Evolutionary conservation across 2,329 filamentous ascomycete species (phyloP).

Genomic region (Neopestalotiopsis clavispora): DNA sequence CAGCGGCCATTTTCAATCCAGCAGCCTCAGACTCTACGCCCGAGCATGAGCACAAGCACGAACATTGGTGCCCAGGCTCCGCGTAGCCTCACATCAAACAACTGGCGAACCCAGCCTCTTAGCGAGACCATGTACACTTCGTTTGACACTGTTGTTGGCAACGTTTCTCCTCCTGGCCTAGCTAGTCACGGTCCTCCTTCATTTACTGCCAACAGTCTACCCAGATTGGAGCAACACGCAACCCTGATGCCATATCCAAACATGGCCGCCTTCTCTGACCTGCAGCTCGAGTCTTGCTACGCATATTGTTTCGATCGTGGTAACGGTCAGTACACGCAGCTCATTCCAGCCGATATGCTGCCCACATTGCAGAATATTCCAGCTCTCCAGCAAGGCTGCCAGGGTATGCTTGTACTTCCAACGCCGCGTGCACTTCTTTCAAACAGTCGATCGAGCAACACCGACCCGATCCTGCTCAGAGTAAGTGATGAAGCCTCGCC

Average conservation of each 20-base stretch:
- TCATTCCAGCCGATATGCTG: slow-evolving; percentile 61
- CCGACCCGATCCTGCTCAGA: slow-evolving; percentile 41
- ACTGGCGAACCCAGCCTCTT: slow-evolving; percentile 33
- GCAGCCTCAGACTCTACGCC: slow-evolving; percentile 24
- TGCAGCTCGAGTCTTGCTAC: slow-evolving; percentile 37
- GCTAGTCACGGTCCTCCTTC: slow-evolving; percentile 18
- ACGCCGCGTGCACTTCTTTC: slow-evolving; percentile 42
- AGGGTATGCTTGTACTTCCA: slow-evolving; percentile 54
- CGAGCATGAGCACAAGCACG: slow-evolving; percentile 20
- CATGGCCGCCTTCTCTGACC: slow-evolving; percentile 24
- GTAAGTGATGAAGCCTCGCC: slow-evolving; percentile 36
- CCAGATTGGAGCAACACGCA: slow-evolving; percentile 25
- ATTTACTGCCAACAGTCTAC: slow-evolving; percentile 20
- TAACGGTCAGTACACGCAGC: slow-evolving; percentile 57
- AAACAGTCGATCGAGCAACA: slow-evolving; percentile 43
- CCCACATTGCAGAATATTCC: slow-evolving; percentile 51
- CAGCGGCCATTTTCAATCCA: slow-evolving; percentile 18
- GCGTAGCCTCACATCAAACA: slow-evolving; percentile 33
- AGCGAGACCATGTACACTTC: slow-evolving; percentile 22
- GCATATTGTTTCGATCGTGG: slow-evolving; percentile 59
- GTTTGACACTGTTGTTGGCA: slow-evolving; percentile 24
- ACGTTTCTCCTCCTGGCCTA: slow-evolving; percentile 13
- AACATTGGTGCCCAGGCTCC: slow-evolving; percentile 17
- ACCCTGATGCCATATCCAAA: slow-evolving; percentile 21
- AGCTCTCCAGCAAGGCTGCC: slow-evolving; percentile 39